A percentile compares a stretch with the other conserved stretches of the same genome.
These are phyloP conservation scores for Hippophae tibetana DNA, from an alignment of 306 rosid genomes.

Conservation along the genomic window DNA sequence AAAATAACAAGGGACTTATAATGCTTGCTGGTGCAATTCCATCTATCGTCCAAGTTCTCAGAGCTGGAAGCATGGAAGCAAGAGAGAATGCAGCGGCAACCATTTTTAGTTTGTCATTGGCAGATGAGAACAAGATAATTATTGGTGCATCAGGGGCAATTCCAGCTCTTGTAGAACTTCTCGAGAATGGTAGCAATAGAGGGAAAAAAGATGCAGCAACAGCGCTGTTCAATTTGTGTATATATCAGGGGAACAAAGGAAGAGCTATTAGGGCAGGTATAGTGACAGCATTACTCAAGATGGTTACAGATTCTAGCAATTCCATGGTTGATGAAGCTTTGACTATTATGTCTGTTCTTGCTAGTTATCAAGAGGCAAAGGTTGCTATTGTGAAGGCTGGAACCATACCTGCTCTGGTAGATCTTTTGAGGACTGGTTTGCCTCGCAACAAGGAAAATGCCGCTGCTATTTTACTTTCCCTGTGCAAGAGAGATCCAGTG, in stretches of 20 bases:
- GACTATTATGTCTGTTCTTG: constrained; percentile 88
- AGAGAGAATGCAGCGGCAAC: constrained; percentile 96
- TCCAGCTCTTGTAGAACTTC: constrained; percentile 79
- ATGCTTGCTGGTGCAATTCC: constrained; percentile 97
- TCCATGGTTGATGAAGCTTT: constrained; percentile 84
- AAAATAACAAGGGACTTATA: constrained; percentile 82
- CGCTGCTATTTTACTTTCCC: constrained; percentile 74
- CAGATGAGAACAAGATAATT: constrained; percentile 87
- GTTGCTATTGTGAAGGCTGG: constrained; percentile 69
- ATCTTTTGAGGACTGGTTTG: constrained; percentile 69
- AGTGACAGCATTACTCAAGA: constrained; percentile 55
- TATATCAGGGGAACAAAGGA: constrained; percentile 94
- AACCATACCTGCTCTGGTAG: constrained; percentile 80
- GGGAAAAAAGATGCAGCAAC: constrained; percentile 96
- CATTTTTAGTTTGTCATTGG: constrained; percentile 85
- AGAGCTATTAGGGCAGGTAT: constrained; percentile 83
- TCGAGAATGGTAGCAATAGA: constrained; percentile 73
- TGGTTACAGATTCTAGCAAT: constrained; percentile 77
- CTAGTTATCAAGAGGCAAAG: constrained; percentile 87
- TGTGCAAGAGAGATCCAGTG: constrained; percentile 72
- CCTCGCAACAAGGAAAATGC: constrained; percentile 90
- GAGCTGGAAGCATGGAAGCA: constrained; percentile 89
- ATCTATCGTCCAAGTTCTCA: constrained; percentile 83
- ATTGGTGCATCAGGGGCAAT: constrained; percentile 94
- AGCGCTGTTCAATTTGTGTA: constrained; percentile 83